Percentiles rank a stretch among this genome's conserved stretches.
phyloP scores from a whole-genome alignment of 768 basidiomycete genomes.

The Tylopilus subfusipes region DNA sequence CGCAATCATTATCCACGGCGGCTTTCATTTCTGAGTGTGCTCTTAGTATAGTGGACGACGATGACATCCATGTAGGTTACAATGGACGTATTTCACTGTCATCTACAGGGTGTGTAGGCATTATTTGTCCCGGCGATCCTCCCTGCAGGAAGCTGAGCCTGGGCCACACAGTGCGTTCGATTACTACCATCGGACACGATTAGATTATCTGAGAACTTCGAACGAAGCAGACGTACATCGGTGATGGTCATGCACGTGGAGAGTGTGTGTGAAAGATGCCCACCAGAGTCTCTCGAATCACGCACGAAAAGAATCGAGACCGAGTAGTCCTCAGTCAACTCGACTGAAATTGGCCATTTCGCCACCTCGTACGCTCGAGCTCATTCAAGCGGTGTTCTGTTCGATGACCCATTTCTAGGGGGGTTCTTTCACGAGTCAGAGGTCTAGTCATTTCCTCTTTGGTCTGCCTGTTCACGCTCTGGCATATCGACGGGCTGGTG shows the following conservation, averaged over 20 bases:
- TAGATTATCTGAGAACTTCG: slow-evolving; percentile 17
- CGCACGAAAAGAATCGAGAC: too few relatives aligned
- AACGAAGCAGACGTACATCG: slow-evolving; percentile 16
- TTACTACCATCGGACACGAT: not conserved
- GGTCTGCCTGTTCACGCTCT: slow-evolving; percentile 76
- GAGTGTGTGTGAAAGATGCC: slow-evolving; percentile 5
- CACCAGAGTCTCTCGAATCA: not conserved
- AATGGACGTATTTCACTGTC: too few relatives aligned
- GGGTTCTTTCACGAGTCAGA: slow-evolving; percentile 68
- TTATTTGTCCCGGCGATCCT: too few relatives aligned
- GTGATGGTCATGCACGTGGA: slow-evolving; percentile 1
- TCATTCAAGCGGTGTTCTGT: slow-evolving; percentile 7
- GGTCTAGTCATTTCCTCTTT: slow-evolving; percentile 69
- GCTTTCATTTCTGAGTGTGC: too few relatives aligned
- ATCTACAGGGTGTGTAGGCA: too few relatives aligned
- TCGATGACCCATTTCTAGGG: slow-evolving; percentile 74
- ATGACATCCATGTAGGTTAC: too few relatives aligned
- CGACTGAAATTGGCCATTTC: too few relatives aligned
- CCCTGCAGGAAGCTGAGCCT: too few relatives aligned
- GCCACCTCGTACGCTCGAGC: not conserved
- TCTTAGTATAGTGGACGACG: too few relatives aligned
- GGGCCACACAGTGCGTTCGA: not conserved
- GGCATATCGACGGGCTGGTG: slow-evolving; percentile 77
- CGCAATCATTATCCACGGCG: too few relatives aligned
- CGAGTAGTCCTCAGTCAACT: too few relatives aligned